Evolutionary conservation across 371 early-diverging fungal species (phyloP), one percentile per base, ranked within the genome.

Genomic region (Lichtheimia corymbifera): DNA sequence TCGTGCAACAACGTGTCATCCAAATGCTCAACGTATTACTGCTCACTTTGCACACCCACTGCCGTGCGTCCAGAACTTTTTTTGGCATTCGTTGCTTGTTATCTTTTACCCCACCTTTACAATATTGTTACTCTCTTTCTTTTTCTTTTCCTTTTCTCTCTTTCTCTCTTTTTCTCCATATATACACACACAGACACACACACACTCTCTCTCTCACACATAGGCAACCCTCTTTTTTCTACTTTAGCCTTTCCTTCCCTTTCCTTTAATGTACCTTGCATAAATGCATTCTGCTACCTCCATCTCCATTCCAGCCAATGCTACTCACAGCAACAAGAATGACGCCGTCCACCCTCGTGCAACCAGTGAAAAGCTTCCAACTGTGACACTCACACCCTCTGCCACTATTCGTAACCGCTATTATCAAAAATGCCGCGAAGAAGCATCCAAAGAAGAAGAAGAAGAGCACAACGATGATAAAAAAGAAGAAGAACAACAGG

Each of bases 331-430:
- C 44, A 15, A 25, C 44, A 15, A 28, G 49, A 55, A 55, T 60
- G 56, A 50, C 43, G 20, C 27, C 27, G 44, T 15, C 35, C 5
- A 35, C 35, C 5, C 35, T 35, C 35, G 35, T 35, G 11, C 35
- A 6, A 11, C 35, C 35, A 35, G 35, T 35, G 35, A 35, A 35
- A 55, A 49, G 18, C 50, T 51, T 1, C 53, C 62, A 11, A 58
- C 58, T 13, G 56, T 50, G 9, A 61, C 61, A 6, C 51, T 71
- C 45, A 68, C 79, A 22, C 76, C 79, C 12, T 76, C 79, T 20
- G 76, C 72, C 49, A 64, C 67, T 11, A 68, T 79, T 54, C 72
- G 79, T 42, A 65, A 74, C 18, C 65, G 70, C 42, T 79, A 79
- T 54, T 79, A 79, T 50, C 67, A 67, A 9, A 68, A 66, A 18